These are phyloP conservation scores for Austroboletus olivaceoglutinosus DNA, from an alignment of 1,284 basidiomycete species.

Conservation along the genomic window DNA sequence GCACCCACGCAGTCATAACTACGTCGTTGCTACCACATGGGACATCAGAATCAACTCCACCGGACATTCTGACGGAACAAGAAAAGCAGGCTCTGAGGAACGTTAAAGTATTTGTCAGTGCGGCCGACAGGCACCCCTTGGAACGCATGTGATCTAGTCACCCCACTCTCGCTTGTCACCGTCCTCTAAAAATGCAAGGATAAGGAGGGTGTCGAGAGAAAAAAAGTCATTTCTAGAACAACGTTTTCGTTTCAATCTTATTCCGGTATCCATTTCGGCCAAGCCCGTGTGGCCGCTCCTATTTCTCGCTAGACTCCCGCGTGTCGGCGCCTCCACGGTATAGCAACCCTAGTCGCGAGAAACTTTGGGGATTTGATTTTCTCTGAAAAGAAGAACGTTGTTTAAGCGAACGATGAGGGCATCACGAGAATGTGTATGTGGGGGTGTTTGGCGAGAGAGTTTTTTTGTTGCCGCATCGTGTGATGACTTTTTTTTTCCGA, in stretches of 20 bases:
- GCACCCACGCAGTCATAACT: conserved; percentile 33
- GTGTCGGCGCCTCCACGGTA: not conserved
- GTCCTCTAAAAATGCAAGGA: not conserved
- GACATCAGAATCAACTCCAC: conserved; percentile 12
- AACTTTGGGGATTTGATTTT: conserved; percentile 26
- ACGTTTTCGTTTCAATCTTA: conserved; percentile 1
- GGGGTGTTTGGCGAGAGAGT: not conserved
- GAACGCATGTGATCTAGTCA: conserved; percentile 41
- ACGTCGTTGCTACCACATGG: conserved; percentile 32
- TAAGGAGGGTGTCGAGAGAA: not conserved
- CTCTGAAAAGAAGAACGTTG: conserved; percentile 1
- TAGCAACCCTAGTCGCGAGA: conserved; percentile 5
- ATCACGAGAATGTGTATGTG: not conserved
- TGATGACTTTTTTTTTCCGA: not conserved
- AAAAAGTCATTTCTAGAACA: not conserved
- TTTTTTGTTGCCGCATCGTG: not conserved
- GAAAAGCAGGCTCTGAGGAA: conserved; percentile 33
- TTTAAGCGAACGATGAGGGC: conserved; percentile 9
- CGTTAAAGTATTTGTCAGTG: conserved; percentile 58
- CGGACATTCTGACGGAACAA: conserved; percentile 26
- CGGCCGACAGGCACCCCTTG: conserved; percentile 60
- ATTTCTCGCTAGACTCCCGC: not conserved
- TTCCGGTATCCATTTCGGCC: conserved; percentile 3
- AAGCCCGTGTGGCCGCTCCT: not conserved
- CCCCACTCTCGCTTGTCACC: not conserved